phyloP scores from a whole-genome alignment of 768 basidiomycete genomes.

The Boletus rubescentipes region DNA sequence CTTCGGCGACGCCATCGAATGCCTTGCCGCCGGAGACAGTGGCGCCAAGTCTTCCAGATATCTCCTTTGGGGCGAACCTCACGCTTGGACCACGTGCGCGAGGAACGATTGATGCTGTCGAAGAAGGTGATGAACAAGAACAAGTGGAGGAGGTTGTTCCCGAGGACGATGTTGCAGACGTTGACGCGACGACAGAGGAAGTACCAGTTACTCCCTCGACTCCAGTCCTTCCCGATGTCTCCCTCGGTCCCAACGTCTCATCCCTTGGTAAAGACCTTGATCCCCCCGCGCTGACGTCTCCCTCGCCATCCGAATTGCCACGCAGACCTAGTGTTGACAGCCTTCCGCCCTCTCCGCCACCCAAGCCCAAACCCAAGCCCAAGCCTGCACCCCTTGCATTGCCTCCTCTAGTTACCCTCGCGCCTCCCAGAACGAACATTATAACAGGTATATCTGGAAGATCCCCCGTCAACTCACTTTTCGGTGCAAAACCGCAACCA shows the following conservation, averaged over 20 bases:
- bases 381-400: conserved; percentile 13
- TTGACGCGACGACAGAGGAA: background rate
- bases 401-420: conserved; percentile 7
- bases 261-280: conserved; percentile 11
- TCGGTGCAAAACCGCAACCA: conserved; percentile 25
- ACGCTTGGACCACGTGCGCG: conserved; percentile 15
- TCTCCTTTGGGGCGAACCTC: conserved; percentile 22
- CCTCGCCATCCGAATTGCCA: conserved; percentile 3
- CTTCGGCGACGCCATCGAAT: conserved; percentile 3
- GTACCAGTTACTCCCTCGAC: background rate
- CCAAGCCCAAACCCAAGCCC: conserved; percentile 21
- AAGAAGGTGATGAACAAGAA: conserved; percentile 15
- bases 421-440: conserved; percentile 18
- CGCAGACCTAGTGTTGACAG: conserved; percentile 12
- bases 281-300: background rate
- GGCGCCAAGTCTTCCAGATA: conserved; percentile 12
- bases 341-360: conserved; percentile 22
- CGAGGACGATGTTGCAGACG: background rate
- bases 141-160: background rate
- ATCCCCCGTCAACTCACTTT: conserved; percentile 25
- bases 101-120: conserved; percentile 1
- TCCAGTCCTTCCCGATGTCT: conserved; percentile 14
- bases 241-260: conserved; percentile 10
- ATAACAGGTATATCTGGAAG: conserved; percentile 23
- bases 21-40: conserved; percentile 2